Conservation (phyloP, 169 alveolate species). For the Condylostoma magnum region DNA sequence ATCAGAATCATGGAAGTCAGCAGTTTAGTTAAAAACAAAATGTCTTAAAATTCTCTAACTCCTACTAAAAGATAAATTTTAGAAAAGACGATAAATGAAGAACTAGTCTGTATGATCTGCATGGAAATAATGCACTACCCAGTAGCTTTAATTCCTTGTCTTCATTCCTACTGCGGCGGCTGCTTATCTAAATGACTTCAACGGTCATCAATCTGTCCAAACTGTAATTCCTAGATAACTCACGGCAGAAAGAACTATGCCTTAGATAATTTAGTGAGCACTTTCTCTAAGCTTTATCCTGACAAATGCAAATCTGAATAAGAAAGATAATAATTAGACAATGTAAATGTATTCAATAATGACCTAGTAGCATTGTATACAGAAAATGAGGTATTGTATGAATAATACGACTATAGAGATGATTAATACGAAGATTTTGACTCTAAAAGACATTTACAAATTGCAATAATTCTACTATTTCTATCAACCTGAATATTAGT, state of each 20-base stretch:
- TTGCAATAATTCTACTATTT: no score
- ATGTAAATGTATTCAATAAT: constrained; percentile 35
- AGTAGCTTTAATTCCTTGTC: constrained; percentile 69
- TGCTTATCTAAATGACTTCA: constrained; percentile 72
- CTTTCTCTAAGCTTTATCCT: background rate
- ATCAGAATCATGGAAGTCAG: no score
- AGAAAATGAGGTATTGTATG: background rate
- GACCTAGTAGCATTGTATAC: constrained; percentile 26
- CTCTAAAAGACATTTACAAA: no score
- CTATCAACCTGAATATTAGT: no score
- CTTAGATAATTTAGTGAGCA: background rate
- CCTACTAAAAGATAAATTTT: background rate
- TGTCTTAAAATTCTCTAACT: no score
- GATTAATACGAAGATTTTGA: no score
- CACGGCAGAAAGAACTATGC: background rate
- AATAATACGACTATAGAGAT: no score
- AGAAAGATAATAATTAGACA: constrained; percentile 35
- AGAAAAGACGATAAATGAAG: background rate
- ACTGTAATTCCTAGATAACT: constrained; percentile 49
- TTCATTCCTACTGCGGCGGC: constrained; percentile 75
- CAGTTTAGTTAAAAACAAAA: no score
- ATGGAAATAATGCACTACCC: constrained; percentile 56
- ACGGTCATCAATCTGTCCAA: constrained; percentile 61
- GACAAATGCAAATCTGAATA: background rate
- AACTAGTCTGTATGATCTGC: background rate